Percentiles rank a stretch among this genome's conserved stretches.
phyloP scores from a whole-genome alignment of 768 basidiomycete species.

The Pulveroboletus sp. region DNA sequence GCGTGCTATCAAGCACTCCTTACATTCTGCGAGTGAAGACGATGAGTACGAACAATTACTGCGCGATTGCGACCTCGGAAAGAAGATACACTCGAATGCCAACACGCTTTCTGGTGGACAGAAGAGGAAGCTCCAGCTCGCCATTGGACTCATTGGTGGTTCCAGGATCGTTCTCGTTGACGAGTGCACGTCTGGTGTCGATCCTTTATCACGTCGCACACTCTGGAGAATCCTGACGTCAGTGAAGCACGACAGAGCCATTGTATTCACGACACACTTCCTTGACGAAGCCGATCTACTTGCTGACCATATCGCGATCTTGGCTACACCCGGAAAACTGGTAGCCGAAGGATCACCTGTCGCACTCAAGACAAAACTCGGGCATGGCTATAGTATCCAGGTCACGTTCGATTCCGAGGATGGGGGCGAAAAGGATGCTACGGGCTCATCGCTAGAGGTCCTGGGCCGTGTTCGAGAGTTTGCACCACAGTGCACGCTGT shows the following conservation, averaged over 20 bases:
- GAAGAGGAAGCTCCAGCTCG: slow-evolving; percentile 80
- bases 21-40: slow-evolving; percentile 33
- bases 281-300: slow-evolving; percentile 77
- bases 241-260: slow-evolving; percentile 58
- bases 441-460: slow-evolving; percentile 25
- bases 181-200: slow-evolving; percentile 76
- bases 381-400: slow-evolving; percentile 65
- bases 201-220: slow-evolving; percentile 72
- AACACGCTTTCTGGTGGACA: slow-evolving; percentile 71
- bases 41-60: slow-evolving; percentile 64
- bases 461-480: slow-evolving; percentile 40
- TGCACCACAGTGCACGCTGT: slow-evolving; percentile 42
- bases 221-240: slow-evolving; percentile 72
- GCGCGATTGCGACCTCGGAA: slow-evolving; percentile 66
- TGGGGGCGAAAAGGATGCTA: slow-evolving; percentile 23
- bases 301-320: slow-evolving; percentile 69
- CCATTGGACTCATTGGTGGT: slow-evolving; percentile 72
- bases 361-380: slow-evolving; percentile 62
- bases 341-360: slow-evolving; percentile 74
- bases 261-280: slow-evolving; percentile 80
- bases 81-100: slow-evolving; percentile 63
- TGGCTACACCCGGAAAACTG: slow-evolving; percentile 70
- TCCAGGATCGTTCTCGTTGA: slow-evolving; percentile 64
- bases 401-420: slow-evolving; percentile 43
- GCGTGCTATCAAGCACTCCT: slow-evolving; percentile 66